These are phyloP conservation scores for Serendipita sp. DNA, from an alignment of 768 basidiomycete species.

Conservation along the genomic window DNA sequence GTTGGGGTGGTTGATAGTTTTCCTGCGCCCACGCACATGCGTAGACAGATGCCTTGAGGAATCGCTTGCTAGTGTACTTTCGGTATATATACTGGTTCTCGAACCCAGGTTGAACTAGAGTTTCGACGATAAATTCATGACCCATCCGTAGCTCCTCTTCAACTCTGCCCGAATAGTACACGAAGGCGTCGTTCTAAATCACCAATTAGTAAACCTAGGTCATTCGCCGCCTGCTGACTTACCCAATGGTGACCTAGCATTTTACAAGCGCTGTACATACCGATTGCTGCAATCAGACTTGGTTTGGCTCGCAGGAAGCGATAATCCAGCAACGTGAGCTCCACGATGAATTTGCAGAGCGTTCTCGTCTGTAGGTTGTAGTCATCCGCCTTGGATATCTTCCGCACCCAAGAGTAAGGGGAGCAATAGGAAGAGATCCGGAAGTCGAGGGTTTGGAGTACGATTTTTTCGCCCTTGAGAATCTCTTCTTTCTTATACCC, in stretches of 20 bases:
- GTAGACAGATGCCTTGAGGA: slow-evolving; percentile 58
- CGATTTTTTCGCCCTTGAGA: slow-evolving; percentile 92
- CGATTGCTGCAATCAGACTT: slow-evolving; percentile 82
- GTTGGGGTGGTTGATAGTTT: slow-evolving; percentile 2
- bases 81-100: slow-evolving; percentile 76
- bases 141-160: slow-evolving; percentile 76
- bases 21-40: slow-evolving; percentile 27
- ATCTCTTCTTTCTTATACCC: slow-evolving; percentile 92
- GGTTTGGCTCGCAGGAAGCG: slow-evolving; percentile 89
- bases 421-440: slow-evolving; percentile 94
- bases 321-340: slow-evolving; percentile 85
- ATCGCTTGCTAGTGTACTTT: slow-evolving; percentile 96
- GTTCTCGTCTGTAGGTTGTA: slow-evolving; percentile 97
- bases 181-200: slow-evolving; percentile 69
- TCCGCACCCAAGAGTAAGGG: slow-evolving; percentile 97
- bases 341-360: slow-evolving; percentile 91
- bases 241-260: slow-evolving; percentile 98
- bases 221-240: slow-evolving; percentile 23
- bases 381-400: slow-evolving; percentile 96
- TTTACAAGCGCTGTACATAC: slow-evolving; percentile 88
- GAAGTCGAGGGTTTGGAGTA: slow-evolving; percentile 90
- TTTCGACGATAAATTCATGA: slow-evolving; percentile 66
- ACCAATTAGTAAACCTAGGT: background rate
- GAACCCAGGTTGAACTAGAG: slow-evolving; percentile 66
- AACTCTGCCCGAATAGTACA: slow-evolving; percentile 84